phyloP scores from a whole-genome alignment of 208 protist species.

The Trypanosoma melophagium region DNA sequence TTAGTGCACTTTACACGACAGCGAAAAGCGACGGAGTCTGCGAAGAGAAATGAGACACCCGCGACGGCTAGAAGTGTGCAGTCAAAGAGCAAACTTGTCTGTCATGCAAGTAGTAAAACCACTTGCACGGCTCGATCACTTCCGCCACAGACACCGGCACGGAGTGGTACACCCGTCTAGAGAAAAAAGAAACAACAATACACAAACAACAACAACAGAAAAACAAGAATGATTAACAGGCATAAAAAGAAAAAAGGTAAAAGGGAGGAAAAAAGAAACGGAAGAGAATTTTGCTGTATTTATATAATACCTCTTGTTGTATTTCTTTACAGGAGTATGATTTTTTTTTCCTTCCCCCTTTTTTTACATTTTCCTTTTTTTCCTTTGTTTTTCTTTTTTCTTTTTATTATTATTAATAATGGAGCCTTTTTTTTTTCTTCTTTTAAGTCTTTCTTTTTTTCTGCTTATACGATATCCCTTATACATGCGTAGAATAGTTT shows the following conservation, averaged over 20 bases:
- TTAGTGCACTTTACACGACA: slow-evolving; percentile 16
- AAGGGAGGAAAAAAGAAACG: neutral
- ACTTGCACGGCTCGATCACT: neutral
- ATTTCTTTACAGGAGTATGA: neutral
- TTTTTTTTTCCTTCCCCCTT: neutral
- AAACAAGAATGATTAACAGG: slow-evolving; percentile 1
- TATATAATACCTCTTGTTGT: neutral
- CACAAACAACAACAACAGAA: neutral
- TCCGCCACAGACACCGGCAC: neutral
- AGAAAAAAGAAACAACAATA: neutral
- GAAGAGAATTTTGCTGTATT: neutral
- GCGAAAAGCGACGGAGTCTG: neutral
- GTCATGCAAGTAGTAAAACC: neutral
- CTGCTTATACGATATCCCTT: neutral
- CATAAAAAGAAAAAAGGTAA: slow-evolving; percentile 2
- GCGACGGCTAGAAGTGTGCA: neutral
- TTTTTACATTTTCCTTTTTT: slow-evolving; percentile 14
- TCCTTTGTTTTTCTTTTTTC: neutral
- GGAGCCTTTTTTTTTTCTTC: neutral
- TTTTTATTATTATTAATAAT: no score
- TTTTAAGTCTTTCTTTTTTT: neutral
- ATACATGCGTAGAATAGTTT: no score
- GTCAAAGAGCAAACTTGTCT: neutral
- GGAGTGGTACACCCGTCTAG: neutral
- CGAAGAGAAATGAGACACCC: neutral